These are phyloP conservation scores for Pistacia atlantica DNA, from an alignment of 345 rosid species.

Conservation along the genomic window DNA sequence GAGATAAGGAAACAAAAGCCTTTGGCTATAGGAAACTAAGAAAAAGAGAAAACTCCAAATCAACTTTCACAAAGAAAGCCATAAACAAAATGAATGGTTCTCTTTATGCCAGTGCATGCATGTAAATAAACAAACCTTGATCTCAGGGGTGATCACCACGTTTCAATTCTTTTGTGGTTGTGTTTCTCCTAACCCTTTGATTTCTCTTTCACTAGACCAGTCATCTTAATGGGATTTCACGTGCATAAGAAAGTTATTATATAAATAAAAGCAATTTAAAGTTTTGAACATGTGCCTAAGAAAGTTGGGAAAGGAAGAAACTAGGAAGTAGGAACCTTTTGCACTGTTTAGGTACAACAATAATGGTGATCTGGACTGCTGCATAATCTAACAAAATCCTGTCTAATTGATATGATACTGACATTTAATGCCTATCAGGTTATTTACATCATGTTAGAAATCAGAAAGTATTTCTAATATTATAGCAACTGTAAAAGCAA, in stretches of 20 bases:
- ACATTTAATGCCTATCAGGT: no score
- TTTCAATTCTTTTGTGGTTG: background rate
- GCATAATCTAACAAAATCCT: background rate
- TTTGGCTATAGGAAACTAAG: background rate
- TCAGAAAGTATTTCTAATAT: no score
- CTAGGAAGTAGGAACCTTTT: background rate
- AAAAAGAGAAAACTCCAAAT: conserved; percentile 18
- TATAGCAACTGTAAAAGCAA: no score
- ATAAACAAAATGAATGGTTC: conserved; percentile 9
- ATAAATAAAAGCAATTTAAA: background rate
- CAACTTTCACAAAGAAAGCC: conserved; percentile 23
- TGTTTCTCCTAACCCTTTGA: background rate
- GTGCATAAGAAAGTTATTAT: no score
- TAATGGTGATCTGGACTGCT: background rate
- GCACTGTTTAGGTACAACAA: background rate
- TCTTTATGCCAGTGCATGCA: conserved; percentile 9
- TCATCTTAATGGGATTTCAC: background rate
- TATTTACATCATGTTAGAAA: no score
- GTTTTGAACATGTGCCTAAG: background rate
- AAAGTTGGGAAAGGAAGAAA: background rate
- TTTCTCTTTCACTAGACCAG: background rate
- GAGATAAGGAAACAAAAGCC: background rate
- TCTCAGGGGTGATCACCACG: conserved; percentile 7
- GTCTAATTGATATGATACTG: no score
- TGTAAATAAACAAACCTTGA: background rate